A percentile compares a stretch with the other conserved stretches of the same genome.
phyloP scores from a whole-genome alignment of 441 rosid species.

The Rhodomyrtus psidioides region DNA sequence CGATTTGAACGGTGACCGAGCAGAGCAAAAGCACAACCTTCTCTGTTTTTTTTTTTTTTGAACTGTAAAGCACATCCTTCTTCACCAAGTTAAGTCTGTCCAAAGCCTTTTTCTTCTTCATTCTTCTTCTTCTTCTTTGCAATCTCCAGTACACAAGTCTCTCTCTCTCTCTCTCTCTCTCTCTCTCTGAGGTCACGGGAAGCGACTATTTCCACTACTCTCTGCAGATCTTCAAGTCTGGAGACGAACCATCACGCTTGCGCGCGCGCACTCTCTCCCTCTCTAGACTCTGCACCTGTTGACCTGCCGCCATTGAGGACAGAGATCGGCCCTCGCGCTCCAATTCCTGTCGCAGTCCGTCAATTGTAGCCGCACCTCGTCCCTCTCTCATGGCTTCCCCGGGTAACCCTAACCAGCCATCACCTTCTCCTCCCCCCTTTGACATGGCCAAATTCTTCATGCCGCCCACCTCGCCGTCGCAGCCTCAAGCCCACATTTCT shows the following conservation, averaged over 20 bases:
- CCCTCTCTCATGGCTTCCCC: neutral
- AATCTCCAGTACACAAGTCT: neutral
- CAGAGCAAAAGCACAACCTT: neutral
- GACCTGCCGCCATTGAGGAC: neutral
- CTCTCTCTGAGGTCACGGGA: neutral
- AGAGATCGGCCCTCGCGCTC: neutral
- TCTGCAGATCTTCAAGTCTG: no score
- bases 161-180: neutral
- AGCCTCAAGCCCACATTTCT: neutral
- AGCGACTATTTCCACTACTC: no score
- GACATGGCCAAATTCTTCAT: constrained; percentile 7
- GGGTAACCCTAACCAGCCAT: constrained; percentile 24
- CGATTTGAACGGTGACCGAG: neutral
- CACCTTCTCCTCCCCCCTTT: constrained; percentile 24
- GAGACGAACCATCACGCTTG: no score
- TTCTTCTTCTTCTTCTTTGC: neutral
- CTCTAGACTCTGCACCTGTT: neutral
- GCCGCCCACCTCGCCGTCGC: constrained; percentile 6
- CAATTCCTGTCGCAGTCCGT: neutral
- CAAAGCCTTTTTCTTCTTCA: neutral
- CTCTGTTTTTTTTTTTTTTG: no score
- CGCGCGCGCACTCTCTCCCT: neutral
- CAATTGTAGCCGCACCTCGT: neutral
- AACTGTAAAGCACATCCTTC: neutral
- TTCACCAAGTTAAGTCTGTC: neutral